phyloP scores from a whole-genome alignment of 352 stramenopile species.

The Phytophthora rubi region DNA sequence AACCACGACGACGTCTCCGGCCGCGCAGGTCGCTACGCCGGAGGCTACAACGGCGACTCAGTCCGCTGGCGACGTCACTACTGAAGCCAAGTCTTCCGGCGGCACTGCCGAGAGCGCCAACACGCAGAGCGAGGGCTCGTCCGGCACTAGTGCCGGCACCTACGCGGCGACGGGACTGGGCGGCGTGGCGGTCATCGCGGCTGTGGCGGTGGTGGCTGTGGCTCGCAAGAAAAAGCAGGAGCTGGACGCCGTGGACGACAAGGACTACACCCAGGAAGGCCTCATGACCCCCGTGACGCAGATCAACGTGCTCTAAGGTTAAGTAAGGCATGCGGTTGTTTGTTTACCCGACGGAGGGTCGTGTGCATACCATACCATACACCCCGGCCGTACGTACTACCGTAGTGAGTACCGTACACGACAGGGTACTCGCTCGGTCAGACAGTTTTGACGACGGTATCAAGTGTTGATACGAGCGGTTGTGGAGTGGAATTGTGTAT shows the following conservation, averaged over 20 bases:
- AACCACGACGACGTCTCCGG: neutral
- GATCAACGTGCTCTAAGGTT: conserved; percentile 49
- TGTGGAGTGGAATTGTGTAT: conserved; percentile 27
- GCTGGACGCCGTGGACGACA: conserved; percentile 44
- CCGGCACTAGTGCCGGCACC: conserved; percentile 6
- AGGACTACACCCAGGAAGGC: conserved; percentile 38
- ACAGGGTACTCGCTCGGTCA: conserved; percentile 21
- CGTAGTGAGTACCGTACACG: conserved; percentile 16
- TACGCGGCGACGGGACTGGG: conserved; percentile 27
- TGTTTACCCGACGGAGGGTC: conserved; percentile 23
- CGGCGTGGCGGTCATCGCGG: conserved; percentile 33
- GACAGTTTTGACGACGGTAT: conserved; percentile 37
- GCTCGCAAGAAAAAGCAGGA: conserved; percentile 64
- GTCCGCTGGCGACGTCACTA: no score
- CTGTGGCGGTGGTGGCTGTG: conserved; percentile 44
- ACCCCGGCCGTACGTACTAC: conserved; percentile 13
- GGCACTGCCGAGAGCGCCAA: conserved; percentile 19
- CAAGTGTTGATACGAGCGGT: conserved; percentile 32
- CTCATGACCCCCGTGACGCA: conserved; percentile 52
- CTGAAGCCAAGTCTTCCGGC: neutral
- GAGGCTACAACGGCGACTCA: conserved; percentile 23
- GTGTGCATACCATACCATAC: conserved; percentile 2
- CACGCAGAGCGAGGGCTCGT: conserved; percentile 16
- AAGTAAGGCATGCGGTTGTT: neutral
- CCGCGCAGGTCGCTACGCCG: conserved; percentile 15